A percentile compares a stretch with the other conserved stretches of the same genome.
Conservation (phyloP, 768 basidiomycete species). For the Lactarius vividus region DNA sequence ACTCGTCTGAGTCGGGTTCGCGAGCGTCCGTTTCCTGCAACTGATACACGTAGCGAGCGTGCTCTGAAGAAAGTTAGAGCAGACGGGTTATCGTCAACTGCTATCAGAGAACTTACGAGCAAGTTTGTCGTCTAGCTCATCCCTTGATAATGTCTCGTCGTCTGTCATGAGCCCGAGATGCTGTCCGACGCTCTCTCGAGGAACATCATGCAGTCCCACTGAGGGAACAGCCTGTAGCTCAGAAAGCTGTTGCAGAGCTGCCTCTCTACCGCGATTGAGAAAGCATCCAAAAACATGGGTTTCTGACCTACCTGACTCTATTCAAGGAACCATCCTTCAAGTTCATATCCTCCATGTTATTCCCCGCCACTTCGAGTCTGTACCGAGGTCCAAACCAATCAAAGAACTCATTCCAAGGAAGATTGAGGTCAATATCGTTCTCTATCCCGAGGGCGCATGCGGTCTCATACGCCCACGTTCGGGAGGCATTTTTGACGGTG, state of each 20-base stretch:
- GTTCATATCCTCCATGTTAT: conserved; percentile 96
- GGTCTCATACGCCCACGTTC: conserved; percentile 96
- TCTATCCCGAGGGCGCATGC: conserved; percentile 91
- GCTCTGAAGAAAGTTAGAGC: conserved; percentile 43
- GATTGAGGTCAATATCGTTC: conserved; percentile 67
- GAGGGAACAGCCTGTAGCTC: conserved; percentile 75
- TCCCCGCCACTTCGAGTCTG: conserved; percentile 83
- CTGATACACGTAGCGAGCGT: conserved; percentile 56
- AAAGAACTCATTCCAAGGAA: conserved; percentile 88
- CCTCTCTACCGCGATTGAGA: conserved; percentile 45
- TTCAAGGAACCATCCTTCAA: conserved; percentile 76
- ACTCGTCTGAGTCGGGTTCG: conserved; percentile 32
- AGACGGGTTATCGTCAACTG: background rate
- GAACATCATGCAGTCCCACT: conserved; percentile 82
- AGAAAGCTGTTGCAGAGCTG: conserved; percentile 53
- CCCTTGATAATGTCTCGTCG: conserved; percentile 43
- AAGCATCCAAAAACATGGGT: conserved; percentile 34
- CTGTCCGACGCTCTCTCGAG: conserved; percentile 60
- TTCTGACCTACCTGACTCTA: conserved; percentile 55
- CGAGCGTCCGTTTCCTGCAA: conserved; percentile 32
- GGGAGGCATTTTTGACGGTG: conserved; percentile 93
- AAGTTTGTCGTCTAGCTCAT: conserved; percentile 66
- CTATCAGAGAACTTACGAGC: conserved; percentile 53
- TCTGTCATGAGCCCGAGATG: conserved; percentile 58
- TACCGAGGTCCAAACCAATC: conserved; percentile 98